Percentiles rank a stretch among this genome's conserved stretches.
phyloP scores from a whole-genome alignment of 2,329 filamentous ascomycete genomes.

The Talaromyces albobiverticillius region DNA sequence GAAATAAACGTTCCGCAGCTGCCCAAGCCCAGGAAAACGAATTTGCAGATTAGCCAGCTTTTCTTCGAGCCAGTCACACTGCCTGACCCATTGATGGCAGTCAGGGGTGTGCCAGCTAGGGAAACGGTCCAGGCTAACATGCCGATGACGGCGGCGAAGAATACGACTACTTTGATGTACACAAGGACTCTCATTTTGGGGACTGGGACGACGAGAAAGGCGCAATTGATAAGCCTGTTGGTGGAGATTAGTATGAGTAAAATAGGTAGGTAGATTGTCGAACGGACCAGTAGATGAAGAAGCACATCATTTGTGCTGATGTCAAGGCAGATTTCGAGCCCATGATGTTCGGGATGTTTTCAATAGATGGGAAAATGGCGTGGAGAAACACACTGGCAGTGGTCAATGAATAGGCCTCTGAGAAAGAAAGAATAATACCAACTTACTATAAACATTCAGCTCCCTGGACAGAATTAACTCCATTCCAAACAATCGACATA shows the following conservation, averaged over 20 bases:
- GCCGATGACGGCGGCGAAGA: constrained; percentile 35
- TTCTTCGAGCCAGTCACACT: constrained; percentile 31
- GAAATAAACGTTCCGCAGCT: constrained; percentile 25
- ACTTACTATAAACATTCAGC: constrained; percentile 36
- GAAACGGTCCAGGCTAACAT: constrained; percentile 40
- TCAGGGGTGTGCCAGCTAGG: constrained; percentile 28
- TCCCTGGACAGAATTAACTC: constrained; percentile 39
- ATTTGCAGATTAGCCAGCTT: constrained; percentile 37
- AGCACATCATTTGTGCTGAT: constrained; percentile 43
- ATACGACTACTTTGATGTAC: constrained; percentile 38
- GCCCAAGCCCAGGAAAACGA: constrained; percentile 33
- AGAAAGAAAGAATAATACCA: background rate
- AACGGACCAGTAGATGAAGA: constrained; percentile 38
- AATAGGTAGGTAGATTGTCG: no score
- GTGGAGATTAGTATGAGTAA: background rate
- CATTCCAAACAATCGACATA: constrained; percentile 48
- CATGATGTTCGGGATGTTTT: constrained; percentile 39
- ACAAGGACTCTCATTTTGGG: constrained; percentile 37
- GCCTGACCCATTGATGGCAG: constrained; percentile 24
- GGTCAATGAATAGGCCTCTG: background rate
- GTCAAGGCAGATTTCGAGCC: constrained; percentile 39
- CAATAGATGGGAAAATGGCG: constrained; percentile 42
- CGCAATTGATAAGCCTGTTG: constrained; percentile 33
- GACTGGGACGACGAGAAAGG: constrained; percentile 38
- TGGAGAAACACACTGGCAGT: constrained; percentile 36